These are phyloP conservation scores for Posidonia australis DNA, from an alignment of 106 monocot species.

Conservation along the genomic window DNA sequence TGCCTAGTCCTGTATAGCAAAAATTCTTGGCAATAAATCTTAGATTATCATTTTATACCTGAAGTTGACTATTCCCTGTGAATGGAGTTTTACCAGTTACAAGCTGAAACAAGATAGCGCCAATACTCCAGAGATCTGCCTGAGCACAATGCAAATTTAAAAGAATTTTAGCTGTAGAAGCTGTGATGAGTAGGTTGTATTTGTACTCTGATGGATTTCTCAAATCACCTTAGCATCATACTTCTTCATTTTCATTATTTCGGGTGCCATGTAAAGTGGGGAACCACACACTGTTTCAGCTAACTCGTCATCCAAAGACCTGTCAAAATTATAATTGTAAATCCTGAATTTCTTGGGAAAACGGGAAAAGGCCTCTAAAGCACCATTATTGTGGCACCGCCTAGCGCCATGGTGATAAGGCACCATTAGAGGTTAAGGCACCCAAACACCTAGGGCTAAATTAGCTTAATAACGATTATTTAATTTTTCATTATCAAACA, in stretches of 20 bases:
- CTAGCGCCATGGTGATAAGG: no score
- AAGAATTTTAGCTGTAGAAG: neutral
- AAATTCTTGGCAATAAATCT: neutral
- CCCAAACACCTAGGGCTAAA: no score
- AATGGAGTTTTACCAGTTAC: constrained; percentile 73
- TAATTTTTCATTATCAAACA: no score
- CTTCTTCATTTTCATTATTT: constrained; percentile 92
- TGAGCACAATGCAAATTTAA: constrained; percentile 34
- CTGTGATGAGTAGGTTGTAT: neutral
- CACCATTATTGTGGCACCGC: no score
- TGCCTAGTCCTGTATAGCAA: neutral
- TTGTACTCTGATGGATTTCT: constrained; percentile 5
- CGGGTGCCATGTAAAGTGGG: constrained; percentile 98
- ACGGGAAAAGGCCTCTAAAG: no score
- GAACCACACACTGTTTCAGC: constrained; percentile 98
- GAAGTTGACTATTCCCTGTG: constrained; percentile 70
- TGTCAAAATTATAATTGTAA: constrained; percentile 13
- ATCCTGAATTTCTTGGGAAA: neutral
- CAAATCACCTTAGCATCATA: constrained; percentile 90
- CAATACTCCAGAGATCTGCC: constrained; percentile 38
- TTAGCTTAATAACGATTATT: no score
- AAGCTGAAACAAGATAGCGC: constrained; percentile 27
- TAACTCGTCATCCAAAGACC: constrained; percentile 60
- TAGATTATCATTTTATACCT: constrained; percentile 31
- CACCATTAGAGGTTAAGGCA: no score